Base-by-base conservation (phyloP, 1,284 basidiomycete genomes). In the Athelia sp. region DNA sequence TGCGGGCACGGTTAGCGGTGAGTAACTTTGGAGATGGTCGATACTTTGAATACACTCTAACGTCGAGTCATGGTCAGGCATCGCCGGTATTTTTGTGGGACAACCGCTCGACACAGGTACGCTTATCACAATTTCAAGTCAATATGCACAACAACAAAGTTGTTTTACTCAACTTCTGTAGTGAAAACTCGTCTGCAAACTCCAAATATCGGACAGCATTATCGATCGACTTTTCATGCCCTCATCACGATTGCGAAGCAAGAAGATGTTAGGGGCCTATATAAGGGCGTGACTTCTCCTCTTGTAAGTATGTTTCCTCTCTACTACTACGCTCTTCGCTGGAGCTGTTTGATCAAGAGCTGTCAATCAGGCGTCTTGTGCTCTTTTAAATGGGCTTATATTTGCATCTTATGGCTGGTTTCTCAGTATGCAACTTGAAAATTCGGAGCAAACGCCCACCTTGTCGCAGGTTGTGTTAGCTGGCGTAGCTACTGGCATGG, bases 181-280 rank as follows among this genome's bases (percentile, higher is more conserved):
- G 87, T 89, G 53, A 90, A 90, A 71, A 85, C 87, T 13, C 79
- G 87, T 46, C 78, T 87, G 50, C 87, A 89, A 63, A 82, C 74
- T 55, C 82, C 86, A 0, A 64, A 70, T 26, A 74, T 78, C 18
- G 70, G 76, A 15, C 58, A 58, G 3, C 79, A 69, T 57, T 88
- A 89, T 58, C 69, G 66, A 21, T 83, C 81, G 3, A 85, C 82
- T 0, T 59, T 78, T 19, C 68, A 82, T 64, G 82, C 86, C 0
- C 69, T 90, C 47, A 54, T 67, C 21, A 85, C 80, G 3, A 89
- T 90, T 50, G 57, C 84, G 3, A 71, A 74, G 14, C 83, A 89
- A 62, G 87, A 90, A 59, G 72, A 75, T 31, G 69, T 88, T 36
- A 56, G 66, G 18, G 87, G 87, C 0, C 65, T 90, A 36, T 90